phyloP scores from a whole-genome alignment of 768 basidiomycete genomes.

The Calocybe indica region DNA sequence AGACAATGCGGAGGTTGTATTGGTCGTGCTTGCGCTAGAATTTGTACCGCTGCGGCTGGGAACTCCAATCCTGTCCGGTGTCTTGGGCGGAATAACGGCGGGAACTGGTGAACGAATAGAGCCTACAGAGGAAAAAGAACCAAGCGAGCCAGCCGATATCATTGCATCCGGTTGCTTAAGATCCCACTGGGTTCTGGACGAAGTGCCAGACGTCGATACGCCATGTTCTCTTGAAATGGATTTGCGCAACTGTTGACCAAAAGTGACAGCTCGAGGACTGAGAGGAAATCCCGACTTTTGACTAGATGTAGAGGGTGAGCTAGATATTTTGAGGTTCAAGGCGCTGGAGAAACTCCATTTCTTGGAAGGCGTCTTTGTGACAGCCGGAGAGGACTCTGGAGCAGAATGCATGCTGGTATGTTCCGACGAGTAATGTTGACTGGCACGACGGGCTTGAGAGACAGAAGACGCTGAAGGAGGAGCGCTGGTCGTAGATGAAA shows the following conservation, averaged over 20 bases:
- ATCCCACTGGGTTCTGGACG: constrained; percentile 53
- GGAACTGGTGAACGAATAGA: constrained; percentile 51
- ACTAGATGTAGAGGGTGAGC: constrained; percentile 56
- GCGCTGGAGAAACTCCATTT: constrained; percentile 95
- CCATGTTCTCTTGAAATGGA: constrained; percentile 63
- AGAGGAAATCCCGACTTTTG: constrained; percentile 53
- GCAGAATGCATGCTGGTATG: constrained; percentile 28
- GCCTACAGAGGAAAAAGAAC: constrained; percentile 68
- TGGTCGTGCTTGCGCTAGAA: constrained; percentile 70
- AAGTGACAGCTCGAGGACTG: constrained; percentile 63
- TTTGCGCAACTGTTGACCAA: constrained; percentile 64
- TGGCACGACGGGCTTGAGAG: constrained; percentile 26
- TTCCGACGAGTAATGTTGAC: constrained; percentile 31
- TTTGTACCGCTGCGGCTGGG: constrained; percentile 69
- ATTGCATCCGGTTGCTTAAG: constrained; percentile 70
- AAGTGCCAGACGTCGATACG: constrained; percentile 30
- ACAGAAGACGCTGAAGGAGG: constrained; percentile 19
- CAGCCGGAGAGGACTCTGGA: constrained; percentile 38
- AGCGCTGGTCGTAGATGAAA: constrained; percentile 33
- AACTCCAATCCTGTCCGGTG: constrained; percentile 52
- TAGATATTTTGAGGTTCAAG: constrained; percentile 67
- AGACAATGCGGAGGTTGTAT: constrained; percentile 46
- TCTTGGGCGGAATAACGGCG: constrained; percentile 42
- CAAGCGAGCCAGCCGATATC: constrained; percentile 70
- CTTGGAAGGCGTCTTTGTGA: constrained; percentile 82